Percentiles rank a stretch among this genome's conserved stretches.
phyloP scores from a whole-genome alignment of 2,329 filamentous ascomycete species.

The Metarhizium album region DNA sequence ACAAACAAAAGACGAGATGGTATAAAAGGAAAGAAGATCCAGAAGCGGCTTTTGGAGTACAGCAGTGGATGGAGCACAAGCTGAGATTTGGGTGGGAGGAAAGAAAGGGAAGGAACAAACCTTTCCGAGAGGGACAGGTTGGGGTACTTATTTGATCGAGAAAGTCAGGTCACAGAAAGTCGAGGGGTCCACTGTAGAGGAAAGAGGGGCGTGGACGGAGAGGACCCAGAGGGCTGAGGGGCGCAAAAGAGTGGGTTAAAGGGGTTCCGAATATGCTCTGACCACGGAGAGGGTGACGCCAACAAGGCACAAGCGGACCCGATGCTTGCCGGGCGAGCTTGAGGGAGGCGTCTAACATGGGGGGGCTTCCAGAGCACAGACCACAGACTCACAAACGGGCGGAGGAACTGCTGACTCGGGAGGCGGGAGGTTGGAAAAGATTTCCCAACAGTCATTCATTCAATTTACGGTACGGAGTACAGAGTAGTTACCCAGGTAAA shows the following conservation, averaged over 20 bases:
- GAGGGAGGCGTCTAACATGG: background rate
- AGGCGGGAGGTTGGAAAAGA: too few species aligned
- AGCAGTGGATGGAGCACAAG: slow-evolving; percentile 17
- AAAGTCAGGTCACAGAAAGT: slow-evolving; percentile 8
- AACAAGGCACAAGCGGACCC: background rate
- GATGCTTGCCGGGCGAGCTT: background rate
- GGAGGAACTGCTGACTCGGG: too few species aligned
- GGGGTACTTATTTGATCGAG: slow-evolving; percentile 32
- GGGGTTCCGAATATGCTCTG: background rate
- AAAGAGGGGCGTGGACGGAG: slow-evolving; percentile 4
- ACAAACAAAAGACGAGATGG: slow-evolving; percentile 30
- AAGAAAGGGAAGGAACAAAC: slow-evolving; percentile 17
- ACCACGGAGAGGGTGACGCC: slow-evolving; percentile 1
- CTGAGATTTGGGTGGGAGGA: slow-evolving; percentile 22
- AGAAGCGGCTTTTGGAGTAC: slow-evolving; percentile 19
- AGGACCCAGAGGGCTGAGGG: background rate
- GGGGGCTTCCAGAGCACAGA: background rate
- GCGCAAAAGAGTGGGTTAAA: background rate
- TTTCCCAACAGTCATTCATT: too few species aligned
- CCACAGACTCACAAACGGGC: background rate
- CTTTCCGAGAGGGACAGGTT: slow-evolving; percentile 19
- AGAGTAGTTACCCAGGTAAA: too few species aligned
- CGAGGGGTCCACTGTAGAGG: slow-evolving; percentile 8
- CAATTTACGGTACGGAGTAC: too few species aligned
- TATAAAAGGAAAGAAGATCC: slow-evolving; percentile 28